Conservation (phyloP, 2,329 filamentous ascomycete species). For the Botryotinia convoluta region DNA sequence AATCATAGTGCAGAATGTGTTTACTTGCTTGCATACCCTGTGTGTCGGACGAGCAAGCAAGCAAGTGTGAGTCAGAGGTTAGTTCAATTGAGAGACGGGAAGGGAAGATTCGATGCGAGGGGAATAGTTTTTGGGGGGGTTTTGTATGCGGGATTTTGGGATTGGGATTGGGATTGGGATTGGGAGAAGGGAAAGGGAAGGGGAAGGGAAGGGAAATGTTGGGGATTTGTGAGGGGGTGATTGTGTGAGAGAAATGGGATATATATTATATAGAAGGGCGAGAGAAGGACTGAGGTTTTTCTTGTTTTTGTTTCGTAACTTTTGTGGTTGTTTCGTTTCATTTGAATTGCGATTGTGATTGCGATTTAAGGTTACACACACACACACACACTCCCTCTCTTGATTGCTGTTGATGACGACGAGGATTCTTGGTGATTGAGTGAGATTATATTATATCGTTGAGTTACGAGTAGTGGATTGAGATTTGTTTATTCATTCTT, state of each 20-base stretch:
- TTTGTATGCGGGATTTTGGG: background rate
- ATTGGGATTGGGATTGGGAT: background rate
- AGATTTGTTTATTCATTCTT: background rate
- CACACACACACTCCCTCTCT: no score
- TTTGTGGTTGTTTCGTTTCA: background rate
- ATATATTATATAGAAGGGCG: background rate
- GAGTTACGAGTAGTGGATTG: no score
- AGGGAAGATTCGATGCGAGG: background rate
- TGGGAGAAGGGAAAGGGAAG: background rate
- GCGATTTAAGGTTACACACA: background rate
- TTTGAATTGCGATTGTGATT: background rate
- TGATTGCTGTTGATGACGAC: background rate
- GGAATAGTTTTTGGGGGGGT: background rate
- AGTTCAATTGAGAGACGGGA: background rate
- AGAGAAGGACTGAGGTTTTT: constrained; percentile 14
- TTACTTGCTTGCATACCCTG: background rate
- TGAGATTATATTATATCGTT: background rate
- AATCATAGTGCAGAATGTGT: no score
- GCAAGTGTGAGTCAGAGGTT: constrained; percentile 15
- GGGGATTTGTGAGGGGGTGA: background rate
- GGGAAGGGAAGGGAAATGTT: background rate
- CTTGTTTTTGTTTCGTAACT: background rate
- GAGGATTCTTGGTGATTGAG: background rate
- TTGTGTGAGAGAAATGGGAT: background rate
- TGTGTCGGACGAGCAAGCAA: background rate